Percentiles rank a stretch among this genome's conserved stretches.
Evolutionary conservation across 345 rosid species (phyloP).

Genomic region (Rhizophora apiculata): DNA sequence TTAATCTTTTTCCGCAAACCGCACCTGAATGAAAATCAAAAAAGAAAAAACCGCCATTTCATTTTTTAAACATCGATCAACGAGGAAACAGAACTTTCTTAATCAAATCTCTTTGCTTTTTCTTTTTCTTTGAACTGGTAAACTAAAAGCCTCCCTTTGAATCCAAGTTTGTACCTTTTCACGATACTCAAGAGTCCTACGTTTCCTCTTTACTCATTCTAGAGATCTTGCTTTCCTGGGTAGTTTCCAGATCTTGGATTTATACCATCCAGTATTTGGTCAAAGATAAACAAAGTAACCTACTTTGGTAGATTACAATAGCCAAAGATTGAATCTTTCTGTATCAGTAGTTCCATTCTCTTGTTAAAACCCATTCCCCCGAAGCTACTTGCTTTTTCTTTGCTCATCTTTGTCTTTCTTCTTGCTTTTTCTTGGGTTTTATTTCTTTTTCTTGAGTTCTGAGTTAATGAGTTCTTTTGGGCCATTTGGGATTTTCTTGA

Average conservation of each 20-base stretch:
- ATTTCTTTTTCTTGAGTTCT: neutral
- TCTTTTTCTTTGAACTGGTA: neutral
- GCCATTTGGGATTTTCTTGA: constrained; percentile 13
- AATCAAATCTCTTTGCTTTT: neutral
- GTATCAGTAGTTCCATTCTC: constrained; percentile 6
- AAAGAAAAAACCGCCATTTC: neutral
- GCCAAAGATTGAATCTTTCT: constrained; percentile 14
- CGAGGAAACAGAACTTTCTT: constrained; percentile 8
- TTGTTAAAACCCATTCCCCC: constrained; percentile 14
- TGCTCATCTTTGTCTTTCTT: neutral
- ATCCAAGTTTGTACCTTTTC: constrained; percentile 32
- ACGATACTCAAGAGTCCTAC: neutral
- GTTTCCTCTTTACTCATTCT: constrained; percentile 19
- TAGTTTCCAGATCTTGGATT: constrained; percentile 51
- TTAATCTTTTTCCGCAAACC: neutral
- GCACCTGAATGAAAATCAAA: neutral
- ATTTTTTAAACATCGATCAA: neutral
- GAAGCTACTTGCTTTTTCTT: constrained; percentile 21
- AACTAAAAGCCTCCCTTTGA: constrained; percentile 59
- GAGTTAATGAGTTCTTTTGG: constrained; percentile 34
- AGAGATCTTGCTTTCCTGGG: constrained; percentile 48
- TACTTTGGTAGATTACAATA: constrained; percentile 20
- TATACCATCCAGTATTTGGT: constrained; percentile 20
- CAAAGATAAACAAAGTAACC: constrained; percentile 3
- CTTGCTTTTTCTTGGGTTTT: constrained; percentile 16